These are phyloP conservation scores for Pseudogymnoascus sp. DNA, from an alignment of 2,329 filamentous ascomycete species.

Conservation along the genomic window DNA sequence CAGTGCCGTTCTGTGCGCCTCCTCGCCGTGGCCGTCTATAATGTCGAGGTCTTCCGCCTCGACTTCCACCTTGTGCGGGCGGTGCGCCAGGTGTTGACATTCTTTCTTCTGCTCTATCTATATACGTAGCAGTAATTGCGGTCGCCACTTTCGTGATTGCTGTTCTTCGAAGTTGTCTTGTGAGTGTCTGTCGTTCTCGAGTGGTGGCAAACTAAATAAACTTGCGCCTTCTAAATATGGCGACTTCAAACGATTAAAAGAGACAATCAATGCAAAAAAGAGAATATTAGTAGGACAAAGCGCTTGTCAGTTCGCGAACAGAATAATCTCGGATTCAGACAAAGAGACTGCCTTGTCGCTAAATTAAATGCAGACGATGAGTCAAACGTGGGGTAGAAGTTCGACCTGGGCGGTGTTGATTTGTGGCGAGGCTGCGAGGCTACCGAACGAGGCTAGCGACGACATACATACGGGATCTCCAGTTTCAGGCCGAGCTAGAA, in stretches of 20 bases:
- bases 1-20: not conserved
- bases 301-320: not conserved
- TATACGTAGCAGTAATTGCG: not conserved
- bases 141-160: not conserved
- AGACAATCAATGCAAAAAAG: slow-evolving; percentile 1
- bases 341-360: not conserved
- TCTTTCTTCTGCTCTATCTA: not conserved
- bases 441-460: not conserved
- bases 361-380: slow-evolving; percentile 1
- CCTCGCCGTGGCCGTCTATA: not conserved
- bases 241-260: not conserved
- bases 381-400: slow-evolving; percentile 5
- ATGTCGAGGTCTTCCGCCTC: not conserved
- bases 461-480: not conserved
- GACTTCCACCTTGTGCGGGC: not conserved
- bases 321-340: not conserved
- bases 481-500: not conserved
- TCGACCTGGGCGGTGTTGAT: slow-evolving; percentile 1
- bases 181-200: not conserved
- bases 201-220: not conserved
- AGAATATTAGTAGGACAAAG: slow-evolving; percentile 1
- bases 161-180: not conserved
- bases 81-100: slow-evolving; percentile 3
- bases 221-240: slow-evolving; percentile 1
- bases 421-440: slow-evolving; percentile 6